phyloP scores from a whole-genome alignment of 306 rosid genomes.

The Pueraria montana region DNA sequence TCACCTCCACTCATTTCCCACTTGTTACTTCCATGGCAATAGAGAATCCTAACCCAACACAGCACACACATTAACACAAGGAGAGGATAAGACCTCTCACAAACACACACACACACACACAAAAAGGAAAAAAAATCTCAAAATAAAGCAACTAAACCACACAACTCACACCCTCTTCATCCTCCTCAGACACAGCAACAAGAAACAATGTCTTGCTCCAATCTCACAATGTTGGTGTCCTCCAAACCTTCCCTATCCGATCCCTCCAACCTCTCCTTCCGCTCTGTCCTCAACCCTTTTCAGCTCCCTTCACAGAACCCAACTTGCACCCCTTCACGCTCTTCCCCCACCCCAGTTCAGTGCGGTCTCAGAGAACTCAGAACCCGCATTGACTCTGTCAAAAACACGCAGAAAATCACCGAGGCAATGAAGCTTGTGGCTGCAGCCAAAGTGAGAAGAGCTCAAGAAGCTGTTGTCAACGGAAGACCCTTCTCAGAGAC shows the following conservation, averaged over 20 bases:
- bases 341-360: constrained; percentile 58
- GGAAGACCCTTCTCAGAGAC: constrained; percentile 92
- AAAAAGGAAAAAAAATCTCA: constrained; percentile 10
- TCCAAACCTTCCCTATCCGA: constrained; percentile 75
- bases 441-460: constrained; percentile 93
- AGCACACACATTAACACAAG: constrained; percentile 16
- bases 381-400: constrained; percentile 76
- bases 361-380: constrained; percentile 85
- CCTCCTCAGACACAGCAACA: not conserved
- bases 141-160: constrained; percentile 33
- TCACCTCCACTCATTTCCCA: constrained; percentile 56
- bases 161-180: constrained; percentile 25
- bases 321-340: constrained; percentile 47
- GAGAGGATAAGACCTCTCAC: constrained; percentile 39
- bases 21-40: constrained; percentile 36
- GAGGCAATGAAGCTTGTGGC: constrained; percentile 99
- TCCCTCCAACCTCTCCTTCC: constrained; percentile 71
- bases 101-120: not conserved
- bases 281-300: constrained; percentile 69
- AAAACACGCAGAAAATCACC: constrained; percentile 89
- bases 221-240: constrained; percentile 59
- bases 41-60: constrained; percentile 37
- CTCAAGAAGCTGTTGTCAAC: constrained; percentile 93
- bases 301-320: constrained; percentile 67
- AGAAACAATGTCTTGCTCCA: constrained; percentile 63